Evolutionary conservation across 495 filamentous ascomycete genomes (phyloP).

Genomic region (Penicillium chermesinum): DNA sequence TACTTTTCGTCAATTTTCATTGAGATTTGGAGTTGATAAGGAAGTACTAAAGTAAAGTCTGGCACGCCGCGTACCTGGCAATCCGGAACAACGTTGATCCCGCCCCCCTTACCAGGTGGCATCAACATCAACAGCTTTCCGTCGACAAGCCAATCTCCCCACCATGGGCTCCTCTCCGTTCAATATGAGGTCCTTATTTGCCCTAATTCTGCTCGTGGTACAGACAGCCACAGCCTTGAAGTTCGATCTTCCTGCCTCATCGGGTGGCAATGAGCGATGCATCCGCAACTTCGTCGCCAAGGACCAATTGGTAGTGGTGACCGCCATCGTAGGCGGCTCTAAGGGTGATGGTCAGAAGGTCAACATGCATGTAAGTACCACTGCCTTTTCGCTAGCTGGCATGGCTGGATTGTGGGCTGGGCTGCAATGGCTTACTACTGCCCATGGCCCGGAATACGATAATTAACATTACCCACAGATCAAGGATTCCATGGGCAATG

Average conservation of each 20-base stretch:
- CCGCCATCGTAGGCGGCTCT: slow-evolving; percentile 74
- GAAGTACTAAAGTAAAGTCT: background rate
- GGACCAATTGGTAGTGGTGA: slow-evolving; percentile 98
- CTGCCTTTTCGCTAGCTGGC: background rate
- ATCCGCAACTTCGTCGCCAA: slow-evolving; percentile 93
- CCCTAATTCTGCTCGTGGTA: slow-evolving; percentile 41
- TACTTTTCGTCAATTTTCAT: too few relatives aligned
- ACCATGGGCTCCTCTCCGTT: slow-evolving; percentile 32
- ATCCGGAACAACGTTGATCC: slow-evolving; percentile 24
- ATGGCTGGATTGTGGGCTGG: background rate
- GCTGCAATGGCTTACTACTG: too few relatives aligned
- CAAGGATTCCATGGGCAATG: slow-evolving; percentile 88
- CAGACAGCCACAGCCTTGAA: slow-evolving; percentile 73
- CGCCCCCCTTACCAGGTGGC: slow-evolving; percentile 29
- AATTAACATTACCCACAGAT: slow-evolving; percentile 59
- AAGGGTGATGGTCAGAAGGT: slow-evolving; percentile 90
- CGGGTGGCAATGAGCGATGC: slow-evolving; percentile 68
- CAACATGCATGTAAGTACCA: slow-evolving; percentile 82
- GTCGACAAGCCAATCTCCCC: slow-evolving; percentile 22
- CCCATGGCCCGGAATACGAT: too few relatives aligned
- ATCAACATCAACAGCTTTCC: slow-evolving; percentile 29
- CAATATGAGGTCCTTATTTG: slow-evolving; percentile 33
- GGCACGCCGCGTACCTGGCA: background rate
- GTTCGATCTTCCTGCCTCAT: slow-evolving; percentile 80
- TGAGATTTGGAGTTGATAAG: background rate